phyloP scores from a whole-genome alignment of 805 yeast genomes.

The Metschnikowia bowlesiae region DNA sequence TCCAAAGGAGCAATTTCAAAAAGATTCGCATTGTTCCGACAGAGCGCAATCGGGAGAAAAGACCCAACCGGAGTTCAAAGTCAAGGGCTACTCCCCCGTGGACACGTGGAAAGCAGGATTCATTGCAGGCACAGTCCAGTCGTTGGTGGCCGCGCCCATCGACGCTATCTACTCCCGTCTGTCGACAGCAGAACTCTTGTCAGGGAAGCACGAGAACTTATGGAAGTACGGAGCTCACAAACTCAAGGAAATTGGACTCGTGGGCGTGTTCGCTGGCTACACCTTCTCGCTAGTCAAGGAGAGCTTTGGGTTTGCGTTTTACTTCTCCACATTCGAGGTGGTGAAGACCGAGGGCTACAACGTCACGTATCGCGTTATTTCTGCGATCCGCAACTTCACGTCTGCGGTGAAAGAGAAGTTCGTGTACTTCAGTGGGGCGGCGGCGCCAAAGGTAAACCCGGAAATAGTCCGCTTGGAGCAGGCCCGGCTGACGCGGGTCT shows the following conservation, averaged over 20 bases:
- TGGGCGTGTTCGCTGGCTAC: constrained; percentile 89
- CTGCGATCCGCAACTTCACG: constrained; percentile 40
- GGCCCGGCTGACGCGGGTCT: constrained; percentile 41
- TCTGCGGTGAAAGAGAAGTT: constrained; percentile 19
- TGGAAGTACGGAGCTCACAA: constrained; percentile 75
- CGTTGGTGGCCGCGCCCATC: constrained; percentile 89
- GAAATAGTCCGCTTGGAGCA: constrained; percentile 25
- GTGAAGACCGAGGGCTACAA: constrained; percentile 66
- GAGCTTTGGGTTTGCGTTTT: constrained; percentile 75
- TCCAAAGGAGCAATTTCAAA: no score
- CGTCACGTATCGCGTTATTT: constrained; percentile 42
- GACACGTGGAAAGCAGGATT: constrained; percentile 80
- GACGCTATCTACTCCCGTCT: constrained; percentile 88
- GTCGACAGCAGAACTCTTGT: constrained; percentile 65
- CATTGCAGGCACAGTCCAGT: constrained; percentile 80
- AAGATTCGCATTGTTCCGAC: no score
- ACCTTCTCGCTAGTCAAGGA: constrained; percentile 76
- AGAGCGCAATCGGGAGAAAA: no score
- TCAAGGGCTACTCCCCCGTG: constrained; percentile 18
- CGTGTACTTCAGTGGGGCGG: constrained; percentile 14
- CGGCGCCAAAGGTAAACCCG: constrained; percentile 15
- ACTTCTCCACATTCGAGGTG: constrained; percentile 75
- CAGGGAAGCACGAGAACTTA: constrained; percentile 61
- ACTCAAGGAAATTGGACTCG: constrained; percentile 65
- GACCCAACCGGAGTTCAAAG: neutral